Conservation (phyloP, 148 eudicot genomes). For the Camellia sinensis region DNA sequence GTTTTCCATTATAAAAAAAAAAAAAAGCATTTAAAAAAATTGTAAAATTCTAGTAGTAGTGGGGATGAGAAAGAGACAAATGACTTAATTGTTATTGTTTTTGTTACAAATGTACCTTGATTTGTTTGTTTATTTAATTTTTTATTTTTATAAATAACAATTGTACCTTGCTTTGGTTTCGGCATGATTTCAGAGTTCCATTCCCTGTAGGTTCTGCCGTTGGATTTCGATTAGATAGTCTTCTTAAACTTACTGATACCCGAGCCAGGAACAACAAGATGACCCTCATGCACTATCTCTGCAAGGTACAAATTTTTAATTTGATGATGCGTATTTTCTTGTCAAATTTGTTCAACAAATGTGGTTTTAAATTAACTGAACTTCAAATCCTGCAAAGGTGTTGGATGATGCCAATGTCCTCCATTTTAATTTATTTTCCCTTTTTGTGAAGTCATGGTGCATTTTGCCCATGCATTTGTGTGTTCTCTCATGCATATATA, state of each 20-base stretch:
- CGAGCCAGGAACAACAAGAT: conserved; percentile 62
- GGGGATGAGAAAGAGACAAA: no score
- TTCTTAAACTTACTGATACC: conserved; percentile 61
- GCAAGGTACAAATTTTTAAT: conserved; percentile 40
- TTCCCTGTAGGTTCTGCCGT: conserved; percentile 57
- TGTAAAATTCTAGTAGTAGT: no score
- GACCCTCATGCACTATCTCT: conserved; percentile 70
- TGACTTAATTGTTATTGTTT: neutral
- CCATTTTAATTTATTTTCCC: neutral
- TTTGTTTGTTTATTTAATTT: neutral
- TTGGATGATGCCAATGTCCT: neutral
- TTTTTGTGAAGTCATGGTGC: neutral
- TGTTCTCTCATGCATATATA: neutral
- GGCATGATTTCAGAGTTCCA: conserved; percentile 9
- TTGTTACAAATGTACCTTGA: neutral
- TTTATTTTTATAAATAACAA: neutral
- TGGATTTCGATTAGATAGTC: conserved; percentile 71
- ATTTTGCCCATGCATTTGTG: neutral
- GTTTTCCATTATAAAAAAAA: no score
- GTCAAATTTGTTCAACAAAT: conserved; percentile 3
- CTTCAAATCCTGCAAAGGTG: neutral
- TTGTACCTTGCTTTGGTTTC: neutral
- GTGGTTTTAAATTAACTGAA: neutral
- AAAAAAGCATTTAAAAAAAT: no score
- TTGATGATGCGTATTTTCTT: neutral